Conservation (phyloP, 2,329 filamentous ascomycete genomes). For the Sclerotinia sclerotiorum region DNA sequence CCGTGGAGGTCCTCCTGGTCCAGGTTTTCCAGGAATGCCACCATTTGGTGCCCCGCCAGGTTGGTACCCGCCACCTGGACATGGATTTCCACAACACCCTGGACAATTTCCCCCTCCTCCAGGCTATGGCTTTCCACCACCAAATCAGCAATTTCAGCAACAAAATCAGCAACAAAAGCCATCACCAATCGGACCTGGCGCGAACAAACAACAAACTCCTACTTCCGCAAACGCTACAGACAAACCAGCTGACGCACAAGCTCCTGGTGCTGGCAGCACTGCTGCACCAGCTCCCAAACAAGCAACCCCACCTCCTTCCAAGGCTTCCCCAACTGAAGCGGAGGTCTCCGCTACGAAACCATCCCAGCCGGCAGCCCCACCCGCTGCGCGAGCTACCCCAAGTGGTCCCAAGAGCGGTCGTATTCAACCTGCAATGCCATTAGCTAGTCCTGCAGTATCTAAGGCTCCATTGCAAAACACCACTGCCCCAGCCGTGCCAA, state of each 20-base stretch:
- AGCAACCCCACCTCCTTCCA: conserved; percentile 62
- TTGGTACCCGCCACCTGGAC: conserved; percentile 75
- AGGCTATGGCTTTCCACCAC: conserved; percentile 52
- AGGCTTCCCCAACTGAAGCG: conserved; percentile 57
- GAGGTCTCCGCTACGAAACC: conserved; percentile 45
- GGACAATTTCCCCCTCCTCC: conserved; percentile 49
- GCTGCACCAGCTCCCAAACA: conserved; percentile 44
- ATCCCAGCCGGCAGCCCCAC: conserved; percentile 25
- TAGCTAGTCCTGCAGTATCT: conserved; percentile 45
- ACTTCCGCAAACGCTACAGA: conserved; percentile 44
- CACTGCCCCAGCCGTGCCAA: conserved; percentile 20
- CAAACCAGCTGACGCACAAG: conserved; percentile 45
- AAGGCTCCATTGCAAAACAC: conserved; percentile 45
- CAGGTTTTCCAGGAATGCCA: conserved; percentile 66
- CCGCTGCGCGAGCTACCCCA: conserved; percentile 32
- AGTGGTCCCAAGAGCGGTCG: conserved; percentile 50
- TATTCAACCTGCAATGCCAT: conserved; percentile 65
- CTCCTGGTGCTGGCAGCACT: conserved; percentile 46
- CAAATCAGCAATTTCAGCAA: conserved; percentile 57
- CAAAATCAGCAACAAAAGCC: conserved; percentile 45
- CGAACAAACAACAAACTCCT: conserved; percentile 50
- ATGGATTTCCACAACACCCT: conserved; percentile 66
- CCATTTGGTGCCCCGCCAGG: conserved; percentile 72
- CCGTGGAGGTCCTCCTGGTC: conserved; percentile 55
- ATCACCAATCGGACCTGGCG: conserved; percentile 52